A percentile compares a stretch with the other conserved stretches of the same genome.
phyloP scores from a whole-genome alignment of 176 grass and related monocot species.

The Avena insularis region DNA sequence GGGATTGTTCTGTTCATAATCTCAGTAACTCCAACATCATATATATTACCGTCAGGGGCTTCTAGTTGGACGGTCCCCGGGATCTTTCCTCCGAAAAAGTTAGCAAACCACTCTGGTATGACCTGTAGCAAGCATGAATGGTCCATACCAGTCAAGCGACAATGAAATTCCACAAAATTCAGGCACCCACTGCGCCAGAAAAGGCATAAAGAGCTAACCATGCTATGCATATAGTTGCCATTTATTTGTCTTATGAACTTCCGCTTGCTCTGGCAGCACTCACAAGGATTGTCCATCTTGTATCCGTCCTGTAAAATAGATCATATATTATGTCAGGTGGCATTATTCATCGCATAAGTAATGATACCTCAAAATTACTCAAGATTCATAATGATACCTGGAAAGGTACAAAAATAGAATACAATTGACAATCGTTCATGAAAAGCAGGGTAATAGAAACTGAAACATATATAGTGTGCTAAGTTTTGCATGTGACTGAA shows the following conservation, averaged over 20 bases:
- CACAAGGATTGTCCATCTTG: neutral
- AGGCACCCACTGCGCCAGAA: neutral
- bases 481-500: no score
- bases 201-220: neutral
- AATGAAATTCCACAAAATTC: neutral
- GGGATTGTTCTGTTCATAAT: no score
- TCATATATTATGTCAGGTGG: neutral
- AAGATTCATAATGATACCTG: neutral
- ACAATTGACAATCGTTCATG: neutral
- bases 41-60: slow-evolving; percentile 38
- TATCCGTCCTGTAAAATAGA: neutral
- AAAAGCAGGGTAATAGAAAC: neutral
- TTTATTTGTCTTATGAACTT: neutral
- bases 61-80: slow-evolving; percentile 41
- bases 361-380: neutral
- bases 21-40: neutral
- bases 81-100: slow-evolving; percentile 37
- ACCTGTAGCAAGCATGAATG: slow-evolving; percentile 30
- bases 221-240: neutral
- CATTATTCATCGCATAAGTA: neutral
- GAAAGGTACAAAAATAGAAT: neutral
- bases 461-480: neutral
- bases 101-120: slow-evolving; percentile 52
- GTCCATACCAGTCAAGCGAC: neutral
- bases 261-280: neutral